Conservation (phyloP, 1,284 basidiomycete species). For the Trichosporon asahii region DNA sequence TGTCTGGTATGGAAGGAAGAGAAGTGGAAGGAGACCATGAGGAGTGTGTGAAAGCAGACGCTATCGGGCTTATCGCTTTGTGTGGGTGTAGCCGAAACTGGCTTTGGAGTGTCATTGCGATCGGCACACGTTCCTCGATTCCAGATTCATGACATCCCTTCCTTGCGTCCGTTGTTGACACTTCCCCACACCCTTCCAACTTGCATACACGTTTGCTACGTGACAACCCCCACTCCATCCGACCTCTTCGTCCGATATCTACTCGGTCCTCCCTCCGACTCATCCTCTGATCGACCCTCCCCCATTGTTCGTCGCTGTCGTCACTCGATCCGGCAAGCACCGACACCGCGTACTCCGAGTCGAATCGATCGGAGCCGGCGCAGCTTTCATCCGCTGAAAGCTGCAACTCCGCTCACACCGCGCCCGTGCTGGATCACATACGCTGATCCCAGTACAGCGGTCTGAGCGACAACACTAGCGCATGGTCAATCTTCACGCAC, state of each 20-base stretch:
- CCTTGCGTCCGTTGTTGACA: background rate
- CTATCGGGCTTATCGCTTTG: background rate
- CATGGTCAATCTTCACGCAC: constrained; percentile 66
- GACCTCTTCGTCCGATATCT: too few relatives aligned
- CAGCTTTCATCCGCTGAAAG: constrained; percentile 7
- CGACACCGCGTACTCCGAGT: background rate
- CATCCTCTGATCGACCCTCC: background rate
- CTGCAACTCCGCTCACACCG: constrained; percentile 9
- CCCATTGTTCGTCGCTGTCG: background rate
- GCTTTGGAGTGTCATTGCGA: background rate
- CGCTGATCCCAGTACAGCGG: constrained; percentile 5
- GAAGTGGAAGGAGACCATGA: background rate
- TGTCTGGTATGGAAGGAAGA: background rate
- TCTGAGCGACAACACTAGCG: constrained; percentile 22
- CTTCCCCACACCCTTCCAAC: background rate
- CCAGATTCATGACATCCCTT: constrained; percentile 4
- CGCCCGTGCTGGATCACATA: background rate
- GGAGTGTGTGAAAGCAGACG: background rate
- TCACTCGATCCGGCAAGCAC: background rate
- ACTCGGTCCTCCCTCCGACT: background rate
- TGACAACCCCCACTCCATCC: background rate
- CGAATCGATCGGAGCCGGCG: constrained; percentile 5
- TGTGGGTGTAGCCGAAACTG: background rate
- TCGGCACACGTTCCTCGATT: constrained; percentile 11
- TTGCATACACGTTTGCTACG: background rate